A percentile compares a stretch with the other conserved stretches of the same genome.
Conservation (phyloP, 1,284 basidiomycete genomes). For the Heliocybe sulcata region DNA sequence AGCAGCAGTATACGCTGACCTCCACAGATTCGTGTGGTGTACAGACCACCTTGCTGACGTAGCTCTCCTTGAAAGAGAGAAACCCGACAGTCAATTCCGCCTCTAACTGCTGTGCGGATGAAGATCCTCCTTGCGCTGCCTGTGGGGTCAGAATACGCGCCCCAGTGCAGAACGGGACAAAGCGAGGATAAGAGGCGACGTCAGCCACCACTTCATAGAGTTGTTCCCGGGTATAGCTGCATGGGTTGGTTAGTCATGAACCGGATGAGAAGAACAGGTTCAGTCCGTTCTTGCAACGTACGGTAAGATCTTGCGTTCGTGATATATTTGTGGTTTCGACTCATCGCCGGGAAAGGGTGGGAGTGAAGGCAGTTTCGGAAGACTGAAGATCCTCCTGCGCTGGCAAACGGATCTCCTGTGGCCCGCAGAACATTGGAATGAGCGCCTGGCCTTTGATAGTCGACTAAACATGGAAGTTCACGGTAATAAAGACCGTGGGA, state of each 20-base stretch:
- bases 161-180: conserved; percentile 85
- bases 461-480: not conserved
- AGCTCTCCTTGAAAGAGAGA: conserved; percentile 81
- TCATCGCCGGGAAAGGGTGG: conserved; percentile 24
- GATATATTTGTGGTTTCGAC: conserved; percentile 34
- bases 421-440: not conserved
- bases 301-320: conserved; percentile 74
- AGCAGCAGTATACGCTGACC: conserved; percentile 38
- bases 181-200: conserved; percentile 79
- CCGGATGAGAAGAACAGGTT: conserved; percentile 8
- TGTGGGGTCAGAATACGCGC: conserved; percentile 55
- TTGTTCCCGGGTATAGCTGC: conserved; percentile 66
- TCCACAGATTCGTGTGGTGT: conserved; percentile 70
- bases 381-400: not conserved
- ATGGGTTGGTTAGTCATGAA: conserved; percentile 5
- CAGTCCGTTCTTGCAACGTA: conserved; percentile 41
- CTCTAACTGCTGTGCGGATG: conserved; percentile 38
- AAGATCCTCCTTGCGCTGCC: conserved; percentile 11
- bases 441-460: not conserved
- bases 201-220: conserved; percentile 87
- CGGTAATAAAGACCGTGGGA: too few relatives aligned
- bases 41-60: conserved; percentile 81
- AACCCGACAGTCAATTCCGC: conserved; percentile 90
- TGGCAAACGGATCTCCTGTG: not conserved
- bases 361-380: conserved; percentile 24